Percentiles rank a stretch among this genome's conserved stretches.
These are phyloP conservation scores for Sporothrix pseudoabietina DNA, from an alignment of 2,329 filamentous ascomycete genomes.

Conservation along the genomic window DNA sequence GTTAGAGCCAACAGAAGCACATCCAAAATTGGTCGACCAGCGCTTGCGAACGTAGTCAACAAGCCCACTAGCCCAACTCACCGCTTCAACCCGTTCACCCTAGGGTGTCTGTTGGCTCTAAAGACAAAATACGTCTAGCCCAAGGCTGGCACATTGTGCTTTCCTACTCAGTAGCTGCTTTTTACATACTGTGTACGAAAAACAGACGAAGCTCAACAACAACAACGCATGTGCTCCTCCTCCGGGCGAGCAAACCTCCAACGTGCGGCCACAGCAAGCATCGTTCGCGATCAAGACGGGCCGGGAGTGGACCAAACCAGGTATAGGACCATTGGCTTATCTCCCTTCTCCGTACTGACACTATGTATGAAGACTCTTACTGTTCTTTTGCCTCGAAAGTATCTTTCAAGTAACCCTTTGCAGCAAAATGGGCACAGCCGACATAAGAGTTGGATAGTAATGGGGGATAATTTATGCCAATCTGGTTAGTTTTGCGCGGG, in stretches of 20 bases:
- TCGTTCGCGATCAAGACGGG: background rate
- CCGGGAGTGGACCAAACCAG: constrained; percentile 1
- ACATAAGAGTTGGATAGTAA: background rate
- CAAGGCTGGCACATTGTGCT: background rate
- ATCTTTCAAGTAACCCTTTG: background rate
- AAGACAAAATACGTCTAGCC: background rate
- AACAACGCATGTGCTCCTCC: background rate
- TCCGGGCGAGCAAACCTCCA: background rate
- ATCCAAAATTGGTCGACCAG: background rate
- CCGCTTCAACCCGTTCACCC: constrained; percentile 5
- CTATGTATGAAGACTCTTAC: background rate
- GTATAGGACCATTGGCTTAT: background rate
- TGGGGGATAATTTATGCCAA: background rate
- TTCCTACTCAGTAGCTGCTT: background rate
- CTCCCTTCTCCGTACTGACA: background rate
- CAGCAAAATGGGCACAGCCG: background rate
- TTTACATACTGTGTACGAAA: too few species aligned
- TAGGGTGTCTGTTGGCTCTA: constrained; percentile 1
- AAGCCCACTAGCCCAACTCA: background rate
- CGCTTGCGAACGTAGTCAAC: background rate
- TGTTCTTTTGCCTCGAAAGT: background rate
- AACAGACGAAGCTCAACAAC: background rate
- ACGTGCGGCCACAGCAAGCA: background rate
- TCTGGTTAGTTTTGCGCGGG: constrained; percentile 22
- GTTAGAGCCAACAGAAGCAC: background rate